Percentiles rank a stretch among this genome's conserved stretches.
Conservation (phyloP, 805 yeast genomes). For the Candida chilensis region DNA sequence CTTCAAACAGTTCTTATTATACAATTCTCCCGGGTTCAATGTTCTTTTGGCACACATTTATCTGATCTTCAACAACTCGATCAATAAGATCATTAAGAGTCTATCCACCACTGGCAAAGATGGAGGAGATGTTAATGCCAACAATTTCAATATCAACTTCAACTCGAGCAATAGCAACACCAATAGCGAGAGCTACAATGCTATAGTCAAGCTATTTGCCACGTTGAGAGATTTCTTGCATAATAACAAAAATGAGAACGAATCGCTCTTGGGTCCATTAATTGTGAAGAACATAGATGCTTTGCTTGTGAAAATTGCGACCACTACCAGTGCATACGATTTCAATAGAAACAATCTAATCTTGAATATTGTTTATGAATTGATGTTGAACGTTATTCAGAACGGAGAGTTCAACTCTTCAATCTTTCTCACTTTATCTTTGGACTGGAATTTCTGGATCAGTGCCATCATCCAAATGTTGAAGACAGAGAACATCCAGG, state of each 20-base stretch:
- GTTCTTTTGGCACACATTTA: conserved; percentile 34
- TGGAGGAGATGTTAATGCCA: conserved; percentile 1
- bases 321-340: conserved; percentile 25
- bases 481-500: conserved; percentile 51
- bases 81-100: background rate
- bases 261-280: conserved; percentile 8
- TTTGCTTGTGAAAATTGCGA: conserved; percentile 23
- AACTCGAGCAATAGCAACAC: background rate
- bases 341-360: conserved; percentile 25
- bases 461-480: conserved; percentile 49
- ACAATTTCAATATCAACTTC: background rate
- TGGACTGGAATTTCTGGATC: conserved; percentile 78
- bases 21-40: conserved; percentile 34
- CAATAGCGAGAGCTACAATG: conserved; percentile 5
- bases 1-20: conserved; percentile 6
- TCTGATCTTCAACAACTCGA: conserved; percentile 19
- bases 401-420: conserved; percentile 1
- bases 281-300: conserved; percentile 16
- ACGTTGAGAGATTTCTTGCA: conserved; percentile 23
- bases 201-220: conserved; percentile 12
- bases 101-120: background rate
- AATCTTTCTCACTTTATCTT: conserved; percentile 9
- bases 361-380: conserved; percentile 28
- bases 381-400: conserved; percentile 6
- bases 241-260: conserved; percentile 16